Evolutionary conservation across 2,329 filamentous ascomycete genomes (phyloP).

Genomic region (Sporothrix mexicana): DNA sequence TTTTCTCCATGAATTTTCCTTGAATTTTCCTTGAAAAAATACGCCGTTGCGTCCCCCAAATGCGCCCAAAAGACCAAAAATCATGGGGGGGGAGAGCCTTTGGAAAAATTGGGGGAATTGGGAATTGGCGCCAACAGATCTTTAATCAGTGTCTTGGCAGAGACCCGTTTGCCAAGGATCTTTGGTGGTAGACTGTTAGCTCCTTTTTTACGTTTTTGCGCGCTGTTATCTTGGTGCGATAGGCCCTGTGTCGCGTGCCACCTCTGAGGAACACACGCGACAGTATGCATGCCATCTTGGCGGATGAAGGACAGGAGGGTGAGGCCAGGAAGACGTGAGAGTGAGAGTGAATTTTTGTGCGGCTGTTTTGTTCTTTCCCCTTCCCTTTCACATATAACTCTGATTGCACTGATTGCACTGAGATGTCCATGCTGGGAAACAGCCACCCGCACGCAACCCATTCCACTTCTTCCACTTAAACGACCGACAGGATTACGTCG

Average conservation of each 20-base stretch:
- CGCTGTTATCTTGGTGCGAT: conserved; percentile 6
- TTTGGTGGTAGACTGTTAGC: not conserved
- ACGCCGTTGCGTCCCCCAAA: too few species aligned
- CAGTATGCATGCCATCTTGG: not conserved
- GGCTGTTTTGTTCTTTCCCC: not conserved
- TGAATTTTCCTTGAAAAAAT: not conserved
- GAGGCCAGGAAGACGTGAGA: not conserved
- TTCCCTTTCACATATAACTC: not conserved
- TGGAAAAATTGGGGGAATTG: not conserved
- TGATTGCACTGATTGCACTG: not conserved
- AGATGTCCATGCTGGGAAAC: not conserved
- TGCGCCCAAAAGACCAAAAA: not conserved
- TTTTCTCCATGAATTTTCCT: not conserved
- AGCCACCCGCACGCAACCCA: conserved; percentile 4
- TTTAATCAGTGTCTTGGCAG: conserved; percentile 10
- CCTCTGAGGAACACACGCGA: not conserved
- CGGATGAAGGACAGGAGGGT: too few species aligned
- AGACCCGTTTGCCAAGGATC: not conserved
- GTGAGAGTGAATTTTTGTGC: not conserved
- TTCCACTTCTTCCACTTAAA: too few species aligned
- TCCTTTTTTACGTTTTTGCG: not conserved
- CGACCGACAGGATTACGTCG: conserved; percentile 17
- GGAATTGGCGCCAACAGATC: conserved; percentile 12
- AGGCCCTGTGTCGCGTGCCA: not conserved
- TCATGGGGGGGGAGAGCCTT: too few species aligned